Evolutionary conservation across 2,329 filamentous ascomycete species (phyloP).

Genomic region (Cordyceps cateniannulata): DNA sequence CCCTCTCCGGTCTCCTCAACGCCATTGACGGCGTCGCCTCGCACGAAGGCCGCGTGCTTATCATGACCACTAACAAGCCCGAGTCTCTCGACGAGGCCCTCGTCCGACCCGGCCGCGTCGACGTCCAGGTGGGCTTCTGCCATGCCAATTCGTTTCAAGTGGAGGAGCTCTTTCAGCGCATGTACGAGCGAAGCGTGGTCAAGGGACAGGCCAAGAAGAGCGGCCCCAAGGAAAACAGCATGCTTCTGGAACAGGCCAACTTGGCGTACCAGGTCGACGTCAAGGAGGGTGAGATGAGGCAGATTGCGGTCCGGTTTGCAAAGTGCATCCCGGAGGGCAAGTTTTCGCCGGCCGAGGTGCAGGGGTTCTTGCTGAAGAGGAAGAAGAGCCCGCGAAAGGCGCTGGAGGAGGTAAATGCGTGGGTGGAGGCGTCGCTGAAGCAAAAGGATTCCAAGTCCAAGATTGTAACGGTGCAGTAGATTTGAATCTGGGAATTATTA

Average conservation of each 20-base stretch:
- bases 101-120: slow-evolving; percentile 66
- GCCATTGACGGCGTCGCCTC: slow-evolving; percentile 77
- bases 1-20: slow-evolving; percentile 73
- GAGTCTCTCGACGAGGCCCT: slow-evolving; percentile 68
- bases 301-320: slow-evolving; percentile 44
- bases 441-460: slow-evolving; percentile 46
- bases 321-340: slow-evolving; percentile 42
- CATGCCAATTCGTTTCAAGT: slow-evolving; percentile 50
- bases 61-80: slow-evolving; percentile 77
- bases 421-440: slow-evolving; percentile 45
- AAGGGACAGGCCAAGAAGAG: not conserved
- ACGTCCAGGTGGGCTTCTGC: slow-evolving; percentile 60
- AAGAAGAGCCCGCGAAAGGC: slow-evolving; percentile 53
- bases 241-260: slow-evolving; percentile 14
- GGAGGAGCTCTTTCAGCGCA: slow-evolving; percentile 51
- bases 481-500: not conserved
- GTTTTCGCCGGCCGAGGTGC: slow-evolving; percentile 56
- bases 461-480: slow-evolving; percentile 41
- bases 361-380: slow-evolving; percentile 57
- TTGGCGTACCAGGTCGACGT: slow-evolving; percentile 26
- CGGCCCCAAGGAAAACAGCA: not conserved
- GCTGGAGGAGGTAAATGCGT: slow-evolving; percentile 43
- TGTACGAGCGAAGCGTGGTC: slow-evolving; percentile 41
- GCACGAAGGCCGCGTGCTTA: slow-evolving; percentile 70
- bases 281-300: slow-evolving; percentile 32